Evolutionary conservation across 768 basidiomycete species (phyloP), one percentile per base, ranked within the genome.

Genomic region (Leucocoprinus leucothites): DNA sequence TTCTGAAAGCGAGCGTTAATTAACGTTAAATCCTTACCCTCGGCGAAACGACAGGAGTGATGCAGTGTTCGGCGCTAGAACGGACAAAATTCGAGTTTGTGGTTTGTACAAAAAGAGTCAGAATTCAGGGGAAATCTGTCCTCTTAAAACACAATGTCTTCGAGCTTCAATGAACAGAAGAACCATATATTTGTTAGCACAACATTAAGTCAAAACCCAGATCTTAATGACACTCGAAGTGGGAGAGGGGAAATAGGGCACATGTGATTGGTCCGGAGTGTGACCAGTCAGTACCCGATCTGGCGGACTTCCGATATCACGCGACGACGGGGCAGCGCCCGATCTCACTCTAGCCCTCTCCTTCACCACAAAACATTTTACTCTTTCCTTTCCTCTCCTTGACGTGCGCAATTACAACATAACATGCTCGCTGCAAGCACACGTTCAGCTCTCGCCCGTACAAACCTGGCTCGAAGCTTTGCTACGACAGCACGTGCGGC

Each of bases 301-400:
- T 51, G 60, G 58, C 42, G 42, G 19, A 52, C 50, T 57, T 62
- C 59, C 61, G 59, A 60, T 58, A 63, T 60, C 61, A 63, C 61
- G 61, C 59, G 61, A 63, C 57, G 31, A 43, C 45, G 24, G 19
- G 19, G 49, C 43, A 26, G 40, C 40, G 56, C 4, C 42, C 51
- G 47, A 57, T 57, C 61, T 61, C 58, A 62, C 55, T 13, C 35
- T 22, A 57, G 58, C 45, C 19, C 31, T 31, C 11, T 31, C 31
- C 31, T 31, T 31, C 6, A 31, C 31, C 31, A 57, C 43, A 57
- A 56, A 34, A 43, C 48, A 36, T 24, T 48, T 48, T 55, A n/a
- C n/a, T n/a, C 43, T 19, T 22, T 22, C 51, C 57, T 25, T 28
- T 54, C 51, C 45, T 19, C 51, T 22, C 51, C 56, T 58, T 47